These are phyloP conservation scores for Linnemannia zychae DNA, from an alignment of 192 early-diverging fungal species.

Conservation along the genomic window DNA sequence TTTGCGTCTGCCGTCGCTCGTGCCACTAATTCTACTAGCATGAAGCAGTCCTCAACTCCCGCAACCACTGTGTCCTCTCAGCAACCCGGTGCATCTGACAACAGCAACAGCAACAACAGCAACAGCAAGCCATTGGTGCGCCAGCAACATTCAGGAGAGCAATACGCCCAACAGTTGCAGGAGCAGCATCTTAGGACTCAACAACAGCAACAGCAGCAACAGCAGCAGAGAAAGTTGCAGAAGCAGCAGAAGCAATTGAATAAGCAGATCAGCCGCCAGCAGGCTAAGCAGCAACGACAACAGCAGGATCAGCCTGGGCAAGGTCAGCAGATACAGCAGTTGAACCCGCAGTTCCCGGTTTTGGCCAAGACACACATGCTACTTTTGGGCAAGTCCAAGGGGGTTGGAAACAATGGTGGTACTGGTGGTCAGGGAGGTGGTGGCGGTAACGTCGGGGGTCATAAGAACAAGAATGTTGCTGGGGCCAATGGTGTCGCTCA, in stretches of 20 bases:
- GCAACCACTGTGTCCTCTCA: background rate
- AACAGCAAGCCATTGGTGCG: background rate
- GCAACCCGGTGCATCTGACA: background rate
- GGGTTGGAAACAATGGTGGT: background rate
- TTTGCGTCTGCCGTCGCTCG: background rate
- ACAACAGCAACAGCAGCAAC: background rate
- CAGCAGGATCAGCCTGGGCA: background rate
- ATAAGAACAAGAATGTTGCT: background rate
- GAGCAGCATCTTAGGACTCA: background rate
- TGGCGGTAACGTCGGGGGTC: background rate
- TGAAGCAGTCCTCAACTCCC: background rate
- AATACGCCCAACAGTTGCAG: background rate
- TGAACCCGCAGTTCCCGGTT: slow-evolving; percentile 5
- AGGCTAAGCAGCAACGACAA: background rate
- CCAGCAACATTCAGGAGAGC: background rate
- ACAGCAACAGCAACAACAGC: background rate
- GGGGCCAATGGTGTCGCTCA: background rate
- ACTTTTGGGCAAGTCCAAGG: slow-evolving; percentile 10
- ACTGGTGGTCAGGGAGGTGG: background rate
- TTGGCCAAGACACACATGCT: slow-evolving; percentile 21
- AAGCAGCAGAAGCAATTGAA: background rate
- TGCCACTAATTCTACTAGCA: background rate
- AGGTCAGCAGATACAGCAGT: background rate
- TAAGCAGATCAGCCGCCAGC: background rate
- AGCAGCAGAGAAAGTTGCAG: background rate